Evolutionary conservation across 1,284 basidiomycete species (phyloP).

Genomic region (Rhodofomes roseus): DNA sequence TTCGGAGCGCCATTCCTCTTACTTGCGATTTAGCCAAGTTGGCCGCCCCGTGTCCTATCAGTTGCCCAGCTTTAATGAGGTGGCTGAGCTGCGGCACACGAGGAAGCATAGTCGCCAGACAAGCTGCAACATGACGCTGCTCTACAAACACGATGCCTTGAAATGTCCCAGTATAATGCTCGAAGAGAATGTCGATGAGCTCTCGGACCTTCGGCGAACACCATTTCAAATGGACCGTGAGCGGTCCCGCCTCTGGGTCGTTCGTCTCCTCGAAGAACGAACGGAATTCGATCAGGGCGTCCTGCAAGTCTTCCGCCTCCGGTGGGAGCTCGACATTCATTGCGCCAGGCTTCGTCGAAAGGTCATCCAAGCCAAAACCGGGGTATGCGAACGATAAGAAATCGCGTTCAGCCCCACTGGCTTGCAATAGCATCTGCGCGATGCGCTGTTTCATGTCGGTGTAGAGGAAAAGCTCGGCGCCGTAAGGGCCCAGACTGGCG

Average conservation of each 20-base stretch:
- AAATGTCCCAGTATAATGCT: conserved; percentile 52
- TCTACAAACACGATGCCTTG: conserved; percentile 84
- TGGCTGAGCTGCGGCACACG: conserved; percentile 52
- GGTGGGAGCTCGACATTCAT: conserved; percentile 26
- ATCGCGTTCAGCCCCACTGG: conserved; percentile 21
- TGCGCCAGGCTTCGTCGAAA: conserved; percentile 7
- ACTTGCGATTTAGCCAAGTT: conserved; percentile 36
- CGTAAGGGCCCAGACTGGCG: conserved; percentile 47
- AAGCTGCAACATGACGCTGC: conserved; percentile 74
- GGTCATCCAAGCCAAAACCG: conserved; percentile 7
- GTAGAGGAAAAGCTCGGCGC: conserved; percentile 60
- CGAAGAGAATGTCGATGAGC: conserved; percentile 58
- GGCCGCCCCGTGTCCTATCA: conserved; percentile 64
- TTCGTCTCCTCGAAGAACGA: conserved; percentile 41
- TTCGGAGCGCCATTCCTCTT: conserved; percentile 48
- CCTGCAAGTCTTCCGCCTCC: conserved; percentile 42
- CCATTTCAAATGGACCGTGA: conserved; percentile 49
- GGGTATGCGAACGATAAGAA: conserved; percentile 15
- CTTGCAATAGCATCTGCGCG: conserved; percentile 32
- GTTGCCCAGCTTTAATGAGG: conserved; percentile 55
- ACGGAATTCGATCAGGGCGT: conserved; percentile 49
- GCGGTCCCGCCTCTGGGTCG: conserved; percentile 31
- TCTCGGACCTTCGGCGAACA: conserved; percentile 68
- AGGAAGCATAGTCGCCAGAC: conserved; percentile 60
- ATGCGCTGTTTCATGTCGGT: conserved; percentile 52